Base-by-base conservation (phyloP, 1,284 basidiomycete species). In the Ceratobasidium sp. region DNA sequence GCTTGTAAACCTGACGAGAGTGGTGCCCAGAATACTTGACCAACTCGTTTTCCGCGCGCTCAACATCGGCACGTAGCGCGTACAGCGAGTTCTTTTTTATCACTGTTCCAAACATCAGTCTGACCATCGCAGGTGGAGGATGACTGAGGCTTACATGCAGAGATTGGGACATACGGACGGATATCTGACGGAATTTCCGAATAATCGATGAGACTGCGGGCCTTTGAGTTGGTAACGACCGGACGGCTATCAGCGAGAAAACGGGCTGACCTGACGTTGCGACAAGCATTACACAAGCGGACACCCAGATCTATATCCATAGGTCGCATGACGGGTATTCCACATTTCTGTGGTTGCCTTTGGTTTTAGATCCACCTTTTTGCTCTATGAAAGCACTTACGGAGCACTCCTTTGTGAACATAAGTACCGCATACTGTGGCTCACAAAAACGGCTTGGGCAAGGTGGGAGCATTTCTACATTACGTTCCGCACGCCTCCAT, bases 221-320 rank as follows among this genome's bases (percentile, higher is more conserved):
- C 6, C 14, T 14, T 33, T 7, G 35, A 5, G n/a, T 65, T 6
- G 64, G n/a, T 48, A 62, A 33, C 46, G 10, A 20, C 10, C 12
- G n/a, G 23, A 50, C 41, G 14, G 3, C 16, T 23, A 73, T 23
- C 41, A 44, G 6, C 30, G 57, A 35, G 16, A 59, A 27, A 74
- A 50, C 33, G 20, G 18, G 59, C 67, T 57, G 23, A 66, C 70
- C n/a, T 64, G 27, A 50, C 33, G 35, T 50, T 76, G 16, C 74
- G 74, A 50, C 74, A 76, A 44, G 74, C n/a, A 16, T 76, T 76
- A 48, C 74, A 76, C 54, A 76, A 52, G 41, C 74, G 74, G 27
- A 76, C 74, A 48, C 74, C 54, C n/a, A 76, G 64, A 66, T 66
- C 35, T n/a, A 67, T 38, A 38, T 76, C 74, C 50, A 76, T 57